Evolutionary conservation across 768 basidiomycete species (phyloP), one percentile per base, ranked within the genome.

Genomic region (Podaxis sp.): DNA sequence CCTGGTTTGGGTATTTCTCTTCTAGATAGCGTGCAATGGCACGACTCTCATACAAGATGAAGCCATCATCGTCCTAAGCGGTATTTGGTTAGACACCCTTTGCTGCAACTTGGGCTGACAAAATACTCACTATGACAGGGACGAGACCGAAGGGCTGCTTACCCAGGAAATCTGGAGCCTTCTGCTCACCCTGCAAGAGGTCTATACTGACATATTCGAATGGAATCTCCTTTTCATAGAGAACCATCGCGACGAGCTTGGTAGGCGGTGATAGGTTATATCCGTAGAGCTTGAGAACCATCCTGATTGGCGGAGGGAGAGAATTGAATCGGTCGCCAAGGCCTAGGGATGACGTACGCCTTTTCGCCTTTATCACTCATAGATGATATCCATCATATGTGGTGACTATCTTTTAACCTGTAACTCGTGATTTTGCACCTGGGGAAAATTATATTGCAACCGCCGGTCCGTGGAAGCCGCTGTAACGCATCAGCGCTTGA

Each of bases 81-180:
- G 7, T 46, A 20, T 6, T 46, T 46, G 17, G 20, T 46, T 46
- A 46, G n/a, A 6, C 15, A 46, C 44, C 3, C 41, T 33, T 10
- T 10, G 0, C n/a, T 36, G 17, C 15, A 17, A 15, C 8, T 26
- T 22, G 20, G 3, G 49, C 20, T 3, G 20, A 8, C 24, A 10
- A 10, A 6, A 12, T 17, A 65, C 75, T 56, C 57, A 79, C 81
- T 58, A 87, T 77, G 69, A 77, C 81, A 5, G 86, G 86, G 30
- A 84, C 75, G 67, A 83, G 80, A 10, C 85, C 84, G 68, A 85
- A 87, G 0, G 88, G 87, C 65, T 89, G 84, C 37, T 74, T 68
- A 13, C 69, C 63, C 17, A 78, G 20, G 70, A 71, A 81, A 17
- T 68, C 77, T 0, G 76, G 66, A 0, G 67, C 5, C 70, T 82